Percentiles rank a stretch among this genome's conserved stretches.
phyloP scores from a whole-genome alignment of 2,329 filamentous ascomycete species.

The Claviceps purpurea region DNA sequence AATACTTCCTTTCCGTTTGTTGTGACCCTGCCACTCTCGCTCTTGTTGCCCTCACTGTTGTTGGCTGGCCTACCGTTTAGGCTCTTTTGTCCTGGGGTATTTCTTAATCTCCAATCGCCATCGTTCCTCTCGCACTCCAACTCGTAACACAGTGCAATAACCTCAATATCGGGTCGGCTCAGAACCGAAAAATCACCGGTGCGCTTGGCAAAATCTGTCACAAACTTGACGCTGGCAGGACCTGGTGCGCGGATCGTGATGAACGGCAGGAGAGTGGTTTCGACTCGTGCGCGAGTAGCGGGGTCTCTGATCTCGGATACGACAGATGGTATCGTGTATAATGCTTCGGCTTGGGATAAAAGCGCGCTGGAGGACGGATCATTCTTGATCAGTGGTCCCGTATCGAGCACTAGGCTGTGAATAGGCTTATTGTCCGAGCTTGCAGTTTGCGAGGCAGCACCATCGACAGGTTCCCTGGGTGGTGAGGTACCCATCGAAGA shows the following conservation, averaged over 20 bases:
- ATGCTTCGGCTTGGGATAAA: conserved; percentile 57
- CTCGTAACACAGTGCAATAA: conserved; percentile 85
- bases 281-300: conserved; percentile 63
- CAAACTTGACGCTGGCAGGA: conserved; percentile 63
- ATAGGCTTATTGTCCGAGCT: conserved; percentile 44
- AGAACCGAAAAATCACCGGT: conserved; percentile 84
- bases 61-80: conserved; percentile 48
- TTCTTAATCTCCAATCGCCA: conserved; percentile 77
- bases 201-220: conserved; percentile 73
- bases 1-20: conserved; percentile 10
- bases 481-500: conserved; percentile 2
- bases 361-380: conserved; percentile 75
- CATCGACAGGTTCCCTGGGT: conserved; percentile 4
- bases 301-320: conserved; percentile 80
- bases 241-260: conserved; percentile 62
- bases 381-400: conserved; percentile 88
- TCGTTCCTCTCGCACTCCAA: conserved; percentile 82
- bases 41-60: neutral
- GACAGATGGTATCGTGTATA: conserved; percentile 77
- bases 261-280: conserved; percentile 78
- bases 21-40: conserved; percentile 24
- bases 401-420: conserved; percentile 76
- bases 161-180: conserved; percentile 76
- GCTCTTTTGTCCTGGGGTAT: conserved; percentile 63
- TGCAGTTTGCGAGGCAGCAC: conserved; percentile 4